These are phyloP conservation scores for Cladorrhinum sp. DNA, from an alignment of 2,329 filamentous ascomycete species.

Conservation along the genomic window DNA sequence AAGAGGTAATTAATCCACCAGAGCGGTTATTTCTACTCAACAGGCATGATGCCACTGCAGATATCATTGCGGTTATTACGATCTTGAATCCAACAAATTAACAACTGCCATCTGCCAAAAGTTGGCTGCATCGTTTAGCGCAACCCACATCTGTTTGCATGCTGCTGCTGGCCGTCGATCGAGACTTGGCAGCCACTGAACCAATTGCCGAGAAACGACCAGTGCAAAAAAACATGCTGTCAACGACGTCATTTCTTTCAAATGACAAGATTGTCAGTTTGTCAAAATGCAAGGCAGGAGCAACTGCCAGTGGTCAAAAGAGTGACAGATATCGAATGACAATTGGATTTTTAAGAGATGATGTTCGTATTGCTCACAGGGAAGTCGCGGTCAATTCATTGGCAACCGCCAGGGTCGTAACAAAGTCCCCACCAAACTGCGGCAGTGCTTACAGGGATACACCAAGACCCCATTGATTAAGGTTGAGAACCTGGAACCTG, in stretches of 20 bases:
- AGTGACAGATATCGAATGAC: not conserved
- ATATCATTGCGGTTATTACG: not conserved
- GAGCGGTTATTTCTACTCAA: too few species aligned
- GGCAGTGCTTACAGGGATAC: conserved; percentile 19
- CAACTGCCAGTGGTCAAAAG: too few species aligned
- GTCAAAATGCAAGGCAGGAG: too few species aligned
- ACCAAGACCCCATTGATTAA: conserved; percentile 10
- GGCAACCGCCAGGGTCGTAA: conserved; percentile 13
- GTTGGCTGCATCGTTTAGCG: not conserved
- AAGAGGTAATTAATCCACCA: not conserved
- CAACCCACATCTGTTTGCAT: not conserved
- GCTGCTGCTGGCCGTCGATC: not conserved
- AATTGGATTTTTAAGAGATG: not conserved
- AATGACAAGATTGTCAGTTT: not conserved
- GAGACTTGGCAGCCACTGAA: not conserved
- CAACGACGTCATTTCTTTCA: not conserved
- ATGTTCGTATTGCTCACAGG: not conserved
- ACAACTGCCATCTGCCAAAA: not conserved
- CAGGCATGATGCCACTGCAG: not conserved
- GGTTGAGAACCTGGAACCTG: not conserved
- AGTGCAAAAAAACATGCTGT: not conserved
- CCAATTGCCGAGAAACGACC: not conserved
- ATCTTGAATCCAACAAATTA: not conserved
- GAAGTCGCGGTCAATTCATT: conserved; percentile 5
- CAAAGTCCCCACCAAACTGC: conserved; percentile 14